phyloP scores from a whole-genome alignment of 78 protist species.

The Dictyostelium purpureum region DNA sequence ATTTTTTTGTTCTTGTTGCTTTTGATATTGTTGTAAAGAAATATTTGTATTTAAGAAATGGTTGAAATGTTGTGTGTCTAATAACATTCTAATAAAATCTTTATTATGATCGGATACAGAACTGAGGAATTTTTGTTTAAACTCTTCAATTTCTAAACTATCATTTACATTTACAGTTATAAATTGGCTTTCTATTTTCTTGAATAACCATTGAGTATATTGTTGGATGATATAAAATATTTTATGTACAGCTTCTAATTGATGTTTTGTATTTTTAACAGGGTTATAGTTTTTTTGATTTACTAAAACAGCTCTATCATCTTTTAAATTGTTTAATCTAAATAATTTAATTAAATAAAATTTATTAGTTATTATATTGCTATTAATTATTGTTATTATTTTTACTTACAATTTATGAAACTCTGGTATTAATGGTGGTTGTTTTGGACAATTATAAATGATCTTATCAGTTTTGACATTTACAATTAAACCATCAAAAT shows the following conservation, averaged over 20 bases:
- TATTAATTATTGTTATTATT: not conserved
- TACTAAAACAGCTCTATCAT: slow-evolving; percentile 4
- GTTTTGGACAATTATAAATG: slow-evolving; percentile 7
- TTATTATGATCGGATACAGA: slow-evolving; percentile 63
- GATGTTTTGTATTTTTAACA: slow-evolving; percentile 43
- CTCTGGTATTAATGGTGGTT: slow-evolving; percentile 55
- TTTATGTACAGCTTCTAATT: slow-evolving; percentile 51
- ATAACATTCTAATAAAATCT: slow-evolving; percentile 36
- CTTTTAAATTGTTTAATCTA: slow-evolving; percentile 32
- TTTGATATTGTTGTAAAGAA: not conserved
- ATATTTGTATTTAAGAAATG: slow-evolving; percentile 8
- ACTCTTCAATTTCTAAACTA: slow-evolving; percentile 36
- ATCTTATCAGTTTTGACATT: slow-evolving; percentile 25
- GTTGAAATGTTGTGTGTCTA: slow-evolving; percentile 69
- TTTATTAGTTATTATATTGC: not conserved
- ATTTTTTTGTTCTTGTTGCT: not conserved
- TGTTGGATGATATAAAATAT: slow-evolving; percentile 56
- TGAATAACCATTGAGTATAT: slow-evolving; percentile 69
- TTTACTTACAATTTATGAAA: slow-evolving; percentile 25
- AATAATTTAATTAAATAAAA: too few relatives aligned
- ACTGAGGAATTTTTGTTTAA: slow-evolving; percentile 20
- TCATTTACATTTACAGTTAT: slow-evolving; percentile 16
- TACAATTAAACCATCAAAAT: slow-evolving; percentile 62
- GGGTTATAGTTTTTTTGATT: slow-evolving; percentile 60
- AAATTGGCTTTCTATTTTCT: slow-evolving; percentile 60